Evolutionary conservation across 2,329 filamentous ascomycete genomes (phyloP).

Genomic region (Chaetothyriales sp.): DNA sequence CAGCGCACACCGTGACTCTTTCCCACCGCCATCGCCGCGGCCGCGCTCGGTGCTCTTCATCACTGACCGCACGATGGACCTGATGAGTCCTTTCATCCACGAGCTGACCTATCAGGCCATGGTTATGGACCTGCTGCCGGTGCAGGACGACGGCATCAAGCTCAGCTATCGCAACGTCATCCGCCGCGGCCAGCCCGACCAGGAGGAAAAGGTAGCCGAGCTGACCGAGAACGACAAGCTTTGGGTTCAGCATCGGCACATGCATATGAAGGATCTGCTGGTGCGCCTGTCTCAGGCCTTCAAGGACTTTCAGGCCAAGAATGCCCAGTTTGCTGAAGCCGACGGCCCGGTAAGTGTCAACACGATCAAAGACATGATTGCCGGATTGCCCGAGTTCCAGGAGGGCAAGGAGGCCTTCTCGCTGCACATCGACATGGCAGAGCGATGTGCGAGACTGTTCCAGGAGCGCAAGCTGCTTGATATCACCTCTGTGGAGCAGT

Average conservation of each 20-base stretch:
- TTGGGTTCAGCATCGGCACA: slow-evolving; percentile 87
- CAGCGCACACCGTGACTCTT: slow-evolving; percentile 59
- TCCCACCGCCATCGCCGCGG: slow-evolving; percentile 61
- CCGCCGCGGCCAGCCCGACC: slow-evolving; percentile 55
- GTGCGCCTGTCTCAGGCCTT: slow-evolving; percentile 88
- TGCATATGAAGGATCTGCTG: slow-evolving; percentile 96
- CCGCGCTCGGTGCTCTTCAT: slow-evolving; percentile 74
- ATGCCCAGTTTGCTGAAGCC: slow-evolving; percentile 77
- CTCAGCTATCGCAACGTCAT: slow-evolving; percentile 67
- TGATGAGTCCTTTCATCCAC: slow-evolving; percentile 74
- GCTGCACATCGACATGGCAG: slow-evolving; percentile 86
- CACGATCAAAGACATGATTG: slow-evolving; percentile 93
- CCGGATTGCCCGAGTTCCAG: slow-evolving; percentile 82
- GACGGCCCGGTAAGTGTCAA: slow-evolving; percentile 62
- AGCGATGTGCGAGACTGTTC: slow-evolving; percentile 92
- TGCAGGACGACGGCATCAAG: slow-evolving; percentile 72
- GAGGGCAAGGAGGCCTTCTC: slow-evolving; percentile 93
- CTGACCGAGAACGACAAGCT: slow-evolving; percentile 81
- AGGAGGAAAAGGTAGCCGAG: slow-evolving; percentile 79
- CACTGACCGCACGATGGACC: slow-evolving; percentile 83
- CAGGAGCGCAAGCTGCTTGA: slow-evolving; percentile 72
- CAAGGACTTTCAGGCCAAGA: slow-evolving; percentile 75
- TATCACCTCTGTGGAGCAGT: slow-evolving; percentile 77
- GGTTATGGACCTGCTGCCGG: slow-evolving; percentile 81
- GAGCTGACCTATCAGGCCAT: slow-evolving; percentile 98